A percentile compares a stretch with the other conserved stretches of the same genome.
phyloP scores from a whole-genome alignment of 352 stramenopile genomes.

The Phytopythium chamaehyphon region DNA sequence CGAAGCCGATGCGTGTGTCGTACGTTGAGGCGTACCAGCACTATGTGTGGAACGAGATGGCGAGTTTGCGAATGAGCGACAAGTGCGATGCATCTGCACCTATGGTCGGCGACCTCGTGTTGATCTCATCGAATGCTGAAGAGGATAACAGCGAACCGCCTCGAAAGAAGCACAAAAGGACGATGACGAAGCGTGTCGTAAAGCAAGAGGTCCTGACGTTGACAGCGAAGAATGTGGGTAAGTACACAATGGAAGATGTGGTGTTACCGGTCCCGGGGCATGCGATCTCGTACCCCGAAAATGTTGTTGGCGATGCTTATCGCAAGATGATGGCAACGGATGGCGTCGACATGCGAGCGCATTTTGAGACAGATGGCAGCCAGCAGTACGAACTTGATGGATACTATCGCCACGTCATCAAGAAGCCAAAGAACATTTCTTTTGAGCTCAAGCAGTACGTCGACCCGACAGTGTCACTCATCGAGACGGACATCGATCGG shows the following conservation, averaged over 20 bases:
- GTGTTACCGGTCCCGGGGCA: slow-evolving; percentile 93
- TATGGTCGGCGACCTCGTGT: slow-evolving; percentile 90
- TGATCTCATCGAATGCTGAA: slow-evolving; percentile 17
- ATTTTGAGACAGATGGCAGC: slow-evolving; percentile 35
- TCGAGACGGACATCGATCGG: slow-evolving; percentile 87
- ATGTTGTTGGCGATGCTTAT: slow-evolving; percentile 51
- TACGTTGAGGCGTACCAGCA: slow-evolving; percentile 89
- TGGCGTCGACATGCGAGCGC: slow-evolving; percentile 52
- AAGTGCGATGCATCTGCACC: slow-evolving; percentile 50
- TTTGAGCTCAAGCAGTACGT: slow-evolving; percentile 85
- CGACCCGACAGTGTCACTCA: slow-evolving; percentile 85
- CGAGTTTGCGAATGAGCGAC: slow-evolving; percentile 82
- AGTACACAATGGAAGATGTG: slow-evolving; percentile 92
- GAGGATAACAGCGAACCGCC: slow-evolving; percentile 13
- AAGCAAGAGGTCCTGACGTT: slow-evolving; percentile 48
- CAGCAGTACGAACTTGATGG: slow-evolving; percentile 74
- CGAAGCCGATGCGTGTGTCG: slow-evolving; percentile 46
- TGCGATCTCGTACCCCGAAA: slow-evolving; percentile 79
- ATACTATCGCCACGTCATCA: slow-evolving; percentile 91
- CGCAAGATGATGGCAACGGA: slow-evolving; percentile 50
- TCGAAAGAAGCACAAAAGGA: slow-evolving; percentile 31
- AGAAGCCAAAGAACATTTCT: slow-evolving; percentile 75
- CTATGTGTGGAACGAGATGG: slow-evolving; percentile 95
- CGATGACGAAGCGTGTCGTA: slow-evolving; percentile 13
- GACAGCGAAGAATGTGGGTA: slow-evolving; percentile 76